phyloP scores from a whole-genome alignment of 495 filamentous ascomycete species.

The Hyaloscypha finlandica region DNA sequence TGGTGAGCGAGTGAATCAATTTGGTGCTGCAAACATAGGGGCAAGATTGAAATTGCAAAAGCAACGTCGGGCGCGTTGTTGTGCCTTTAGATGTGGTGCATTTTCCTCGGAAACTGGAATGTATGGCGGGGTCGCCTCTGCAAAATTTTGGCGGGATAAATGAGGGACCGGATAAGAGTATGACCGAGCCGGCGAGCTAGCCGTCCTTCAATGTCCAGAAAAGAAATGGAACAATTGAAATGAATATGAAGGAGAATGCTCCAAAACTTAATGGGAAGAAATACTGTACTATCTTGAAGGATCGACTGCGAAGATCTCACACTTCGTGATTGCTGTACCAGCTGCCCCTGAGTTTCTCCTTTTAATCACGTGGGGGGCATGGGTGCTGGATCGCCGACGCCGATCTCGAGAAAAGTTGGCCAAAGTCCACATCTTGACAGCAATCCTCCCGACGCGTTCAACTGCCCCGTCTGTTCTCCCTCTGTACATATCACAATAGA shows the following conservation, averaged over 20 bases:
- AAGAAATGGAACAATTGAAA: too few relatives aligned
- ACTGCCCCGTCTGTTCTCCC: neutral
- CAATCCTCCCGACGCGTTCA: neutral
- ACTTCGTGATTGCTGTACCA: too few relatives aligned
- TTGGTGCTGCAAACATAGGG: neutral
- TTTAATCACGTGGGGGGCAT: neutral
- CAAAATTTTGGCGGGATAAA: slow-evolving; percentile 16
- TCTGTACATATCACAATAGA: slow-evolving; percentile 17
- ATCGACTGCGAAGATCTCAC: too few relatives aligned
- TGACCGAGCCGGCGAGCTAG: neutral
- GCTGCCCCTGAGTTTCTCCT: neutral
- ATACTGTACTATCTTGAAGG: too few relatives aligned
- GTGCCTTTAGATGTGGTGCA: neutral
- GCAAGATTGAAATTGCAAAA: neutral
- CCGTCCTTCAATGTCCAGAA: too few relatives aligned
- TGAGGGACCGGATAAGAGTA: neutral
- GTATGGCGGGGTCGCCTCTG: neutral
- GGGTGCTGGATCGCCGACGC: neutral
- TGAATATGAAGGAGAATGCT: too few relatives aligned
- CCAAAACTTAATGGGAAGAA: too few relatives aligned
- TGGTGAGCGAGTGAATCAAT: too few relatives aligned
- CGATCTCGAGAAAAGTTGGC: neutral
- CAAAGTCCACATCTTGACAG: neutral
- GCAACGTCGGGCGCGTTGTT: neutral
- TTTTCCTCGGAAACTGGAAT: neutral